These are phyloP conservation scores for Capsicum baccatum DNA, from an alignment of 257 asterid genomes.

Conservation along the genomic window DNA sequence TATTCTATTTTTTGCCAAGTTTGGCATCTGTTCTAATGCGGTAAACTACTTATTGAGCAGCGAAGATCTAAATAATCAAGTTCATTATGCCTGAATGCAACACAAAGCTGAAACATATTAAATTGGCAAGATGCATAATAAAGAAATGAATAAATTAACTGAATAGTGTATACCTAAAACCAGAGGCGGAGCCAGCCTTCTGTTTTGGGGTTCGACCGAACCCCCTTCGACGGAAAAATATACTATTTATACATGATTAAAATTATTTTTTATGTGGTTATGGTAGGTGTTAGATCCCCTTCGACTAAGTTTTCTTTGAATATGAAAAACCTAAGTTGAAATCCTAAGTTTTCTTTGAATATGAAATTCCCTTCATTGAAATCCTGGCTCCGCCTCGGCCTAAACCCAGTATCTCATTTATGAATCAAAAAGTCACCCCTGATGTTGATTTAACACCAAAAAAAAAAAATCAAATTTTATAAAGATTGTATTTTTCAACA, in stretches of 20 bases:
- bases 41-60: neutral
- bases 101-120: neutral
- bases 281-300: too few species aligned
- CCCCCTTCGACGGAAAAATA: too few species aligned
- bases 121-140: neutral
- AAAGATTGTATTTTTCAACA: neutral
- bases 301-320: too few species aligned
- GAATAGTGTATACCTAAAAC: neutral
- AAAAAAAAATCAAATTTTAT: neutral
- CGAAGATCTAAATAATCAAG: neutral
- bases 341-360: too few species aligned
- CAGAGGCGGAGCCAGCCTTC: too few species aligned
- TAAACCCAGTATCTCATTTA: slow-evolving; percentile 7
- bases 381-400: too few species aligned
- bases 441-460: neutral
- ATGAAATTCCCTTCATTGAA: too few species aligned
- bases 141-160: neutral
- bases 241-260: too few species aligned
- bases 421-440: slow-evolving; percentile 19
- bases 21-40: neutral
- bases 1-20: neutral
- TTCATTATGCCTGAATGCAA: neutral
- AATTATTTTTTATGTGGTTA: too few species aligned
- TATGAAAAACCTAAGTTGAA: too few species aligned
- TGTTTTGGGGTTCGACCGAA: too few species aligned